Evolutionary conservation across 225 moss, liverwort and hornwort species (phyloP), one percentile per base, ranked within the genome.

Genomic region (Bryoerythrophyllum caledonicum): DNA sequence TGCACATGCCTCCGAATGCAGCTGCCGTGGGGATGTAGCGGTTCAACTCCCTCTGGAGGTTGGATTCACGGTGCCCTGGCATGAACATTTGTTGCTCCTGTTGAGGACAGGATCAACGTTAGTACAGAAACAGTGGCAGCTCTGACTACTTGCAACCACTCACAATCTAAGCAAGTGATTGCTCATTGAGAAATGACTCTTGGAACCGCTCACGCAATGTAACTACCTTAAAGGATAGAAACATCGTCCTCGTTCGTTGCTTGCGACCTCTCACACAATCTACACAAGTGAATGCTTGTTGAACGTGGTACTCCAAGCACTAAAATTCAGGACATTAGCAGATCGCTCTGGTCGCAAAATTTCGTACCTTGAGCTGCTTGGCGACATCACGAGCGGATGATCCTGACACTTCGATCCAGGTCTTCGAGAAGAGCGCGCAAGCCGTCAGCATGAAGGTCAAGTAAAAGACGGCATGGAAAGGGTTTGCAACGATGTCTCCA

Each of bases 21-120:
- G 94, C 96, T 17, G 96, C 96, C 4, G 91, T 96, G 11, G 96
- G 94, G 35, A 96, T 96, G 70, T 96, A 96, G 15, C 96, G 94
- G 73, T 96, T 94, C 2, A 96, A 82, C 83, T 96, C 96, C 66
- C 92, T 96, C 67, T 96, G 94, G 15, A 94, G 86, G 52, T 96
- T 96, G 8, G 94, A 92, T 74, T 96, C 94, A 55, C 96, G 94
- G 61, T 96, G 96, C 35, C 96, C 96, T 52, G 96, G 96, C 96
- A 96, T 96, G 72, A 96, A 94, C 96, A 96, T 96, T 92, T 96
- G 94, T 91, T 96, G 96, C 74, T 96, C 96, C 94, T 96, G 86
- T 61, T 11, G 15, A 77, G 27, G 24, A 24, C 23, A 57, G 19
- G 19, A 41, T 27, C 41, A 7, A 3, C 25, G 27, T 41, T 17